Conservation (phyloP, 345 rosid genomes). For the Acer yangbiense region DNA sequence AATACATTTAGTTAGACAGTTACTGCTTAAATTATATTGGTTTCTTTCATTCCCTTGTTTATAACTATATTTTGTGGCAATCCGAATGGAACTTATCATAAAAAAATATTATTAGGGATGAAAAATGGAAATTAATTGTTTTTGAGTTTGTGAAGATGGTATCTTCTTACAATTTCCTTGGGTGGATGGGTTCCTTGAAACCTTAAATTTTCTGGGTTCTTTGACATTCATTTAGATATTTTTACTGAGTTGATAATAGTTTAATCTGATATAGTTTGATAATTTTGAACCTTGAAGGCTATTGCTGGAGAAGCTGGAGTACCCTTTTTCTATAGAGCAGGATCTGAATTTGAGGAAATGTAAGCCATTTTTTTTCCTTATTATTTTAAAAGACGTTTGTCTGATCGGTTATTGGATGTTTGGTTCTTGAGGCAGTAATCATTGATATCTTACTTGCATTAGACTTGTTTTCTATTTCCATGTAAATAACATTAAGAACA, state of each 20-base stretch:
- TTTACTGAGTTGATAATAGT: neutral
- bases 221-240: neutral
- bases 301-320: conserved; percentile 99
- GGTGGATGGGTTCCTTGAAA: conserved; percentile 1
- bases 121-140: neutral
- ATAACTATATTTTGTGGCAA: neutral
- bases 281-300: conserved; percentile 57
- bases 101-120: neutral
- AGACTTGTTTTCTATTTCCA: neutral
- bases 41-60: neutral
- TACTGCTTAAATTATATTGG: neutral
- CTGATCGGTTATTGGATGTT: neutral
- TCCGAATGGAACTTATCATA: neutral
- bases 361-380: conserved; percentile 40
- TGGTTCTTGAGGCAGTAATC: neutral
- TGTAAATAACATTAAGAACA: neutral
- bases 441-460: neutral
- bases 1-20: neutral
- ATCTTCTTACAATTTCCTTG: neutral
- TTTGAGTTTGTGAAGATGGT: neutral
- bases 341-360: conserved; percentile 99
- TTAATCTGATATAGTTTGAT: conserved; percentile 19
- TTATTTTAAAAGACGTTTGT: neutral
- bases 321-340: conserved; percentile 97
- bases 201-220: conserved; percentile 7